Evolutionary conservation across 2,329 filamentous ascomycete genomes (phyloP).

Genomic region (Pseudogymnoascus sp.): DNA sequence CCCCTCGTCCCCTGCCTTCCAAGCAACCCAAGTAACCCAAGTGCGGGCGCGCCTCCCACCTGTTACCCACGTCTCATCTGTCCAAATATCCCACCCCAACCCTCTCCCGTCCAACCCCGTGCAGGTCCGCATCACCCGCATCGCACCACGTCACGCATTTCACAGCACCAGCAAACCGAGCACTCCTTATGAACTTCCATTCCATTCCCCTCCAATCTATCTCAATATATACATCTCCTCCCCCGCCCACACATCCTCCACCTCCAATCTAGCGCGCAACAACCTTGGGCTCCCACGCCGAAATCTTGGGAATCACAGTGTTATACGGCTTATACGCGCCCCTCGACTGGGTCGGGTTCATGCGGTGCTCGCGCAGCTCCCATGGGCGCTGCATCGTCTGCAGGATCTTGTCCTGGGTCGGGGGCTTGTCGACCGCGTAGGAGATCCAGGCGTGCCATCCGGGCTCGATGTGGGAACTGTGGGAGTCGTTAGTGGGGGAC

Average conservation of each 20-base stretch:
- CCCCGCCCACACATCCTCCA: neutral
- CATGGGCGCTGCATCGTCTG: conserved; percentile 60
- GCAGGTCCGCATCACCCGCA: neutral
- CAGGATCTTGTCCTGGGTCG: conserved; percentile 65
- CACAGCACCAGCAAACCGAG: neutral
- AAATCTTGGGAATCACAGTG: conserved; percentile 43
- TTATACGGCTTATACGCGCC: conserved; percentile 81
- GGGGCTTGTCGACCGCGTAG: conserved; percentile 83
- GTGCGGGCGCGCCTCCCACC: neutral
- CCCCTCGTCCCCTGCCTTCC: neutral
- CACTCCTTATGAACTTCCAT: neutral
- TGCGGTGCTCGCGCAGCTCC: conserved; percentile 63
- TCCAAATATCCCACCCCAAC: neutral
- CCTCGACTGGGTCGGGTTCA: conserved; percentile 66
- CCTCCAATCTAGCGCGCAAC: conserved; percentile 19
- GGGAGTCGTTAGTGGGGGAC: neutral
- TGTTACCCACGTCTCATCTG: neutral
- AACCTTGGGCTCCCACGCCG: conserved; percentile 41
- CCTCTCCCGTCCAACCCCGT: neutral
- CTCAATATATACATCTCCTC: conserved; percentile 22
- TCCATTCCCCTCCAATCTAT: conserved; percentile 8
- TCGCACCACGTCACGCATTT: neutral
- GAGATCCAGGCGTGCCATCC: conserved; percentile 99
- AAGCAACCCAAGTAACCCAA: neutral
- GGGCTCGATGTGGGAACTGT: conserved; percentile 75